Base-by-base conservation (phyloP, 345 rosid genomes). In the Sisymbrium altissimum region DNA sequence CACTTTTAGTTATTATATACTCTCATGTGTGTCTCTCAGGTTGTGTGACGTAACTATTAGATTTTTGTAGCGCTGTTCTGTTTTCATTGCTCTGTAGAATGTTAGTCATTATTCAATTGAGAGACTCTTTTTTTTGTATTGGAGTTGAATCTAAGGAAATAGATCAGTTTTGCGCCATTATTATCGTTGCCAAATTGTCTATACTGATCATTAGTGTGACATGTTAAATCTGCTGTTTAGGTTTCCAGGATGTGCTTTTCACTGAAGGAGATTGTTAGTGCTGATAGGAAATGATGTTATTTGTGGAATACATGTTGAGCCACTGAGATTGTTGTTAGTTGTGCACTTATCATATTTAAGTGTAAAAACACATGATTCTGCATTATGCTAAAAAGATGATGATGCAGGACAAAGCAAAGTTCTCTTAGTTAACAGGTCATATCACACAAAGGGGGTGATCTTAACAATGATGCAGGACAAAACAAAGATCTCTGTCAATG, bases 301-400 rank as follows among this genome's bases (percentile, higher is more conserved):
- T 27, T 41, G 32, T 6, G 15, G 7, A 45, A 10, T 9, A 32
- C 56, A 32, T 65, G 29, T 44, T 48, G 43, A 45, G 55, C 54
- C 35, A 64, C 68, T 64, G 40, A 46, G 29, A 64, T 46, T 64
- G 56, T 64, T 64, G 69, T 64, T 40, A 21, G 21, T 12, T 61
- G 49, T 39, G 54, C 8, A 64, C 55, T 43, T 9, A 63, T 14
- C 46, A 14, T 43, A 43, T 43, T 43, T 43, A n/a, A 17, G 17
- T 18, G 64, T 17, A 23, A 23, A 7, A 10, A 14, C 9, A 58
- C 44, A 35, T 58, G 44, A 13, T 17, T 33, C 14, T 57, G 43
- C 25, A 10, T 25, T 33, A 54, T 13, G 3, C 19, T 29, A 29
- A 54, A 54, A 29, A 10, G 59, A 29, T 58, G 44, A 32, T 7